Evolutionary conservation across 1,139 yeast genomes (phyloP), one percentile per base, ranked within the genome.

Genomic region (Taiozyma sp.): DNA sequence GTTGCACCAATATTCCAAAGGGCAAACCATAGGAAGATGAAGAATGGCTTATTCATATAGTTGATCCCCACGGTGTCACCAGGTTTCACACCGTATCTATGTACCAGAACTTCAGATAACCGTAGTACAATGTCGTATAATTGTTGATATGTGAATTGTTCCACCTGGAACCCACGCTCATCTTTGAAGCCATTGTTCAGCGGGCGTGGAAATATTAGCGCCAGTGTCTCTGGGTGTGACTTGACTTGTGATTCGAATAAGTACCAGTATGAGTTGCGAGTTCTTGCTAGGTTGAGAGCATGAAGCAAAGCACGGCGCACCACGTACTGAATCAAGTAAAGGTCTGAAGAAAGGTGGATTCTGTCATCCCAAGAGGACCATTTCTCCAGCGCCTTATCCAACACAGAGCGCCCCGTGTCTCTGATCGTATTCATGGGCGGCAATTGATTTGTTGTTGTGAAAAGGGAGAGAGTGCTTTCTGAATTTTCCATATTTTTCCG

Each of bases 1-100:
- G 78, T 69, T 1, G 97, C 97, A 30, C 98, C 97, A 48, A 91
- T 74, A 61, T 89, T 87, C 97, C 97, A 90, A 49, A 88, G 69
- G 0, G 97, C 85, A 55, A 88, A 74, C 96, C 97, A 88, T 44
- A 87, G 66, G 50, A 90, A 76, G 28, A 90, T 68, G 61, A 88
- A 88, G 58, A 89, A 73, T 1, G 97, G 96, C 64, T 85, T 88
- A 68, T 91, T 91, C 68, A 88, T 85, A 63, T 83, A 86, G 61
- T 85, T 85, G 48, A 91, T 64, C 0, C 88, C 96, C 48, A 91
- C 81, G n/a, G 83, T 77, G 58, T 88, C 88, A 44, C 82, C 81
- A 11, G 82, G 66, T 26, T 81, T 71, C 40, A 90, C 80, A 2
- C 85, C 85, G 62, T 83, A 83, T 54, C 85, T 81, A 57, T 77